Base-by-base conservation (phyloP, 805 yeast genomes). In the Candida dajiaensis region DNA sequence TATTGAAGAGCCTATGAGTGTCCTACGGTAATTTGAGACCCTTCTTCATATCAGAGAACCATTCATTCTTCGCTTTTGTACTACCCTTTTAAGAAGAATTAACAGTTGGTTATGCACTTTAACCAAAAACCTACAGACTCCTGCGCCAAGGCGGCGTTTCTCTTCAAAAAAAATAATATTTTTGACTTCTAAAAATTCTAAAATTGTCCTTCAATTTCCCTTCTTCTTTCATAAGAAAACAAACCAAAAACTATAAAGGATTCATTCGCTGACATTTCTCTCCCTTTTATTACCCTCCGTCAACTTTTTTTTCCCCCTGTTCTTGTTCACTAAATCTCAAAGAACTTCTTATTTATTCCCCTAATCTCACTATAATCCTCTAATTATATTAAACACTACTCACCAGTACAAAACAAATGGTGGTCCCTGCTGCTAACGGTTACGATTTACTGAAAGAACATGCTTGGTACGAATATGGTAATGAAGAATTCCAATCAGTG, bases 381-480 rank as follows among this genome's bases (percentile, higher is more conserved):
- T 33, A n/a, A n/a, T 33, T 12, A 31, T 5, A 12, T 15, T 18
- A 31, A 18, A 31, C 18, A 25, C 18, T 12, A 5, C 9, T 22
- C 35, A 5, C 18, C 35, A 38, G 13, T 9, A 42, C 19, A 36
- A 36, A 13, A 20, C 4, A 22, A 21, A 59, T 58, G 64, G 56
- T 52, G 13, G 61, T 60, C 23, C 64, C 64, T 9, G 41, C 57
- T 10, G 58, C 63, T 4, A 49, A 45, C 3, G 53, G 54, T 22
- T 40, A 52, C 11, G 59, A 53, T 18, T 43, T 59, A 3, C 35
- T 61, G 8, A 50, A 49, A 40, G 65, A 61, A 41, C 65, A 61
- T 41, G 64, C 64, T n/a, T 58, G 52, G 48, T 49, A 53, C 19
- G 63, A 61, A 28, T 53, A 45, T 23, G 58, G 58, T 7, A 41